phyloP scores from a whole-genome alignment of 2,329 filamentous ascomycete species.

The Sclerotinia glacialis region DNA sequence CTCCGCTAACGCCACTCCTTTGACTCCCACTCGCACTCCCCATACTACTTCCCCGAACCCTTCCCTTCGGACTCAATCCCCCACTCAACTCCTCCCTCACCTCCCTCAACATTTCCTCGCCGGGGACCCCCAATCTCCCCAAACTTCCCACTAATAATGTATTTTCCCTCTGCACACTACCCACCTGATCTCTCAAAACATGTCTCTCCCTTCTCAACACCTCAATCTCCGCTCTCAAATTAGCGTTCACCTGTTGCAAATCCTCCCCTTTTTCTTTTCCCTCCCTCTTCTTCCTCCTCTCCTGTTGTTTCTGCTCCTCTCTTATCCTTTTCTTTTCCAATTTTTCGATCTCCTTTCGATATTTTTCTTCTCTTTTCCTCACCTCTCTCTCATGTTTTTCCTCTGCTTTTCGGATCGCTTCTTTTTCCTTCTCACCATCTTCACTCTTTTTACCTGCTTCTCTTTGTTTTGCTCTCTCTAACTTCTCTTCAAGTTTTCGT shows the following conservation, averaged over 20 bases:
- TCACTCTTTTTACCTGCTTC: constrained; percentile 44
- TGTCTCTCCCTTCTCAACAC: constrained; percentile 55
- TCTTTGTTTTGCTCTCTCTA: constrained; percentile 54
- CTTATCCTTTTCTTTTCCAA: constrained; percentile 61
- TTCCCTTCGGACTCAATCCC: constrained; percentile 15
- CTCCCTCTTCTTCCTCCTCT: constrained; percentile 48
- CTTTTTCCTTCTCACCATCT: constrained; percentile 51
- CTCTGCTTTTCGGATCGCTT: constrained; percentile 54
- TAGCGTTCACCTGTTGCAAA: constrained; percentile 44
- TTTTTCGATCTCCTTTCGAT: constrained; percentile 61
- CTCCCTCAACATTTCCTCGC: constrained; percentile 35
- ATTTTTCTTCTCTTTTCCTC: constrained; percentile 65
- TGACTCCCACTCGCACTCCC: constrained; percentile 23
- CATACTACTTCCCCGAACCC: constrained; percentile 32
- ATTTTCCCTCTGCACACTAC: constrained; percentile 59
- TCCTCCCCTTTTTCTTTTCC: constrained; percentile 57
- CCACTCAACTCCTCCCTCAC: constrained; percentile 29
- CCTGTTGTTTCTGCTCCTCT: constrained; percentile 60
- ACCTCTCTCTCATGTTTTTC: constrained; percentile 63
- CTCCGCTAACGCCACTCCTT: not conserved
- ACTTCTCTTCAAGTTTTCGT: constrained; percentile 60
- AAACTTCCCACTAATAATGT: constrained; percentile 55
- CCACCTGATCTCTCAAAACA: constrained; percentile 53
- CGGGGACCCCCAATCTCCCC: constrained; percentile 44
- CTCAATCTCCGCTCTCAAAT: constrained; percentile 51